These are phyloP conservation scores for Aquanectria penicillioides DNA, from an alignment of 2,329 filamentous ascomycete species.

Conservation along the genomic window DNA sequence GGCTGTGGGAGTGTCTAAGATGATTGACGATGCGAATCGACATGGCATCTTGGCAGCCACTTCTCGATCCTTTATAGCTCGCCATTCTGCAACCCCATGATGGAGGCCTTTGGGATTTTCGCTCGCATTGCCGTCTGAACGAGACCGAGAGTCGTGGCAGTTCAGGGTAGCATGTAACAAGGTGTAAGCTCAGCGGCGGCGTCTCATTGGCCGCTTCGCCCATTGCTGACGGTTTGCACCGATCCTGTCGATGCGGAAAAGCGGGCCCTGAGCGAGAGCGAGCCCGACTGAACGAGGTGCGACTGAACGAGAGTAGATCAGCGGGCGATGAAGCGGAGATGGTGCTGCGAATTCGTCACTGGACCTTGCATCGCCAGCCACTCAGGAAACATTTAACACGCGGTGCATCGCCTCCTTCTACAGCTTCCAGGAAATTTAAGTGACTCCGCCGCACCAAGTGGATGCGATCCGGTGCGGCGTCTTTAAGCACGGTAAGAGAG, in stretches of 20 bases:
- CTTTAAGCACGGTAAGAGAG: too few relatives aligned
- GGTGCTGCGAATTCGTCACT: too few relatives aligned
- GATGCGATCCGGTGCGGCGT: too few relatives aligned
- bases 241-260: background rate
- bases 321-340: background rate
- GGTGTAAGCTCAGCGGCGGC: too few relatives aligned
- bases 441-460: too few relatives aligned
- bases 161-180: constrained; percentile 7
- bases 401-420: too few relatives aligned
- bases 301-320: background rate
- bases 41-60: too few relatives aligned
- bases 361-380: too few relatives aligned
- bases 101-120: constrained; percentile 1
- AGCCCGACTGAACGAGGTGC: constrained; percentile 2
- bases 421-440: too few relatives aligned
- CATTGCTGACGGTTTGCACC: background rate
- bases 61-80: background rate
- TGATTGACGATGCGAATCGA: background rate
- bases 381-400: too few relatives aligned
- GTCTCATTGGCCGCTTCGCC: constrained; percentile 9
- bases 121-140: background rate
- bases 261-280: constrained; percentile 13
- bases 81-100: background rate
- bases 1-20: too few relatives aligned
- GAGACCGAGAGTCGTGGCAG: background rate